Base-by-base conservation (phyloP, 257 asterid genomes). In the Ocimum tenuiflorum region DNA sequence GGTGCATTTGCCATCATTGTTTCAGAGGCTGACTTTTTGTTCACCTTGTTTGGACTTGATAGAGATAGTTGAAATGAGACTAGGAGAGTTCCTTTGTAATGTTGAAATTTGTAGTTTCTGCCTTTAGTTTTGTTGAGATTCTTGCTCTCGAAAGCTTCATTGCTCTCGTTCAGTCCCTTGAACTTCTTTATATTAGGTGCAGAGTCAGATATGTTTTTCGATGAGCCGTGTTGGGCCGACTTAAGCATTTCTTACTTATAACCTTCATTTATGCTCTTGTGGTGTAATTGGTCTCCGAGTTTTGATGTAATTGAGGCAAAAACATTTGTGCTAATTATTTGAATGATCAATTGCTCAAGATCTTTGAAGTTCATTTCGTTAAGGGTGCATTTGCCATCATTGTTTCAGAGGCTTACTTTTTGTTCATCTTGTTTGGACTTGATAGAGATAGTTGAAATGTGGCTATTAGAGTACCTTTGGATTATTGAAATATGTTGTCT, bases 311-410 rank as follows among this genome's bases (percentile, higher is more conserved):
- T 46, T 41, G 38, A 42, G 39, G 19, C 60, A n/a, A 41, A n/a
- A 17, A 8, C 39, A 24, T 18, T 43, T 55, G 35, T 20, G 47
- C 4, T 49, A 57, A 60, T 19, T 8, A 8, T 22, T 11, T 60
- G 54, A 69, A 24, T 60, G 62, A 31, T 22, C 13, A 58, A 60
- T 18, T 29, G 75, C 38, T 51, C 68, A 17, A 8, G 14, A 73
- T 67, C 22, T 31, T 59, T 0, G 2, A 11, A 11, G n/a, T 58
- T 15, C 53, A 42, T 33, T 27, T 4, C 10, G 19, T 47, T 53
- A 13, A 45, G 3, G 54, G 17, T 53, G 66, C 13, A 23, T 22
- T 41, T 8, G 1, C 14, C 13, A 0, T 33, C 8, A 7, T 19
- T 29, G 72, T 43, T 55, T 54, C 14, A n/a, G 19, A 15, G 56